phyloP scores from a whole-genome alignment of 2,329 filamentous ascomycete genomes.

The Epichloe festucae region DNA sequence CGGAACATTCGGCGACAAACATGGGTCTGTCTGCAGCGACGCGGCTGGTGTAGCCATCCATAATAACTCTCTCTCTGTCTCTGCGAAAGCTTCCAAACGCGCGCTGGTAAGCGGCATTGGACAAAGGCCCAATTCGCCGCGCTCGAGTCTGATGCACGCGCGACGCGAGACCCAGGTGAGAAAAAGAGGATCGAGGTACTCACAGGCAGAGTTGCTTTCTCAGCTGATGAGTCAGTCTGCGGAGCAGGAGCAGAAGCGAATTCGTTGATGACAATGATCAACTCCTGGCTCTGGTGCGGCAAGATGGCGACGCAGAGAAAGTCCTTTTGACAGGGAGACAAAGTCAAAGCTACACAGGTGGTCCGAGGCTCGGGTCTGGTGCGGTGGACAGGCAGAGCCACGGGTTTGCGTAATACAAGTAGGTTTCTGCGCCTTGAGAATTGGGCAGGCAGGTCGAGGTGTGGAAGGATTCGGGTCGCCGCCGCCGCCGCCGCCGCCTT shows the following conservation, averaged over 20 bases:
- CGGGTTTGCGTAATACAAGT: slow-evolving; percentile 13
- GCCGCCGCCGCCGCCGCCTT: not conserved
- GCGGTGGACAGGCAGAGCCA: slow-evolving; percentile 9
- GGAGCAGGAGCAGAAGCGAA: slow-evolving; percentile 11
- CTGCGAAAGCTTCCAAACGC: slow-evolving; percentile 8
- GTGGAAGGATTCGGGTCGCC: slow-evolving; percentile 5
- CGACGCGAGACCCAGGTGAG: slow-evolving; percentile 5
- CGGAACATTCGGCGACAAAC: slow-evolving; percentile 6
- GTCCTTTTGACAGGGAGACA: slow-evolving; percentile 8
- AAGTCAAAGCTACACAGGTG: slow-evolving; percentile 12
- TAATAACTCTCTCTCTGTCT: slow-evolving; percentile 2
- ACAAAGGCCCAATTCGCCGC: slow-evolving; percentile 1
- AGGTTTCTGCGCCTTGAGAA: slow-evolving; percentile 7
- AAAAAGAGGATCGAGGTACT: slow-evolving; percentile 17
- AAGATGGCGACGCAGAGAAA: slow-evolving; percentile 9
- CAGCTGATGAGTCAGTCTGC: slow-evolving; percentile 14
- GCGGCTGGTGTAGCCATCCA: slow-evolving; percentile 10
- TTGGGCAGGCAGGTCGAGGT: slow-evolving; percentile 6
- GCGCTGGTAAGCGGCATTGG: slow-evolving; percentile 6
- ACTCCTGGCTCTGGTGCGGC: slow-evolving; percentile 8
- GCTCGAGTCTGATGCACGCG: slow-evolving; percentile 1
- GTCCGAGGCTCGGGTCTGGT: slow-evolving; percentile 10
- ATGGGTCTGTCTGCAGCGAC: slow-evolving; percentile 11
- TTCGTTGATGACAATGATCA: slow-evolving; percentile 11
- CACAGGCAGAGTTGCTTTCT: slow-evolving; percentile 20